Base-by-base conservation (phyloP, 2,329 filamentous ascomycete species). In the Colletotrichum magnum region DNA sequence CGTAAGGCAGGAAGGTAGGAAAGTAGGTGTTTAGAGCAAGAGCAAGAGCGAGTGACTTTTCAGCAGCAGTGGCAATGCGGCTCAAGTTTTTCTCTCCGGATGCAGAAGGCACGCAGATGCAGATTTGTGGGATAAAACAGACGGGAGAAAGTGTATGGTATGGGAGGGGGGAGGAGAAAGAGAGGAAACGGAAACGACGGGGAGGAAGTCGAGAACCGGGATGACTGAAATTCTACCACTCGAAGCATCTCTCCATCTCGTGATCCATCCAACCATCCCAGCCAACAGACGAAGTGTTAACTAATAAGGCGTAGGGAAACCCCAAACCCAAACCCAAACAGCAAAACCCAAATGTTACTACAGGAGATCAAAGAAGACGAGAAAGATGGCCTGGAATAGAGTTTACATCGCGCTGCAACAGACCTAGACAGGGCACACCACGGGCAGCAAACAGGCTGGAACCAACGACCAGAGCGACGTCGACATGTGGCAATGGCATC, bases 31-130 rank as follows among this genome's bases (percentile, higher is more conserved):
- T 10, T 36, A 36, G 32, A 36, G 32, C 32, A 36, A 36, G 7
- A 36, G 32, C 32, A 36, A 36, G 32, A 36, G 32, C 32, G 32
- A 36, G 32, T 36, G 32, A 36, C 32, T 36, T 36, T 24, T 24
- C 21, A 24, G 3, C 32, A 7, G 32, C 18, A 36, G 32, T 36
- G 7, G 32, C 32, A 28, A 12, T 65, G 54, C 39, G 48, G 48
- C 56, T 59, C n/a, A 4, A 41, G 13, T 43, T 39, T 28, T 10
- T 48, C 9, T 45, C 43, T 52, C 66, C 60, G 66, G 48, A 68
- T 59, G 54, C 61, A 54, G 61, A 41, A 21, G 32, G 36, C 9
- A 36, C 54, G 54, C 61, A 54, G 61, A 28, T 21, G 32, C 21
- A 6, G 24, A 48, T 10, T 41, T 56, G 21, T 32, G 39, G 18